Conservation (phyloP, 192 early-diverging fungal genomes). For the Cladochytrium replicatum region DNA sequence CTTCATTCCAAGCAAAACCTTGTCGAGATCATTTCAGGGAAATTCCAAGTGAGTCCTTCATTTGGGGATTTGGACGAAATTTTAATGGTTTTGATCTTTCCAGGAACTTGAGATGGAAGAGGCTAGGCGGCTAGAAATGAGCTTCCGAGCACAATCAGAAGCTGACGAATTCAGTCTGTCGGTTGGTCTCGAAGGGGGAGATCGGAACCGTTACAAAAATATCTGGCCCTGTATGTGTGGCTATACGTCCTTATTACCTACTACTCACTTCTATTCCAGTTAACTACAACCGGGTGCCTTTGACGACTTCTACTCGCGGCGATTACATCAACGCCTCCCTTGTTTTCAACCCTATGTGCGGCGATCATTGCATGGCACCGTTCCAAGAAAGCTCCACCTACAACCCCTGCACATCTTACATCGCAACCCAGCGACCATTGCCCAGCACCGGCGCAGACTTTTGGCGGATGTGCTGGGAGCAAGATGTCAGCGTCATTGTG, state of each 20-base stretch:
- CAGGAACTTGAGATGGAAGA: slow-evolving; percentile 30
- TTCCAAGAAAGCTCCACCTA: not conserved
- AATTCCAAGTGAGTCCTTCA: slow-evolving; percentile 5
- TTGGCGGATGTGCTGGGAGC: slow-evolving; percentile 74
- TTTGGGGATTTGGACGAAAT: slow-evolving; percentile 13
- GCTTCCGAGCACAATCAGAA: slow-evolving; percentile 19
- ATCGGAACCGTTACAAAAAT: slow-evolving; percentile 75
- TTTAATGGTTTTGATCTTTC: slow-evolving; percentile 18
- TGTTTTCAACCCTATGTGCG: not conserved
- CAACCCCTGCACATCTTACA: slow-evolving; percentile 36
- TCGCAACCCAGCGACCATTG: slow-evolving; percentile 82
- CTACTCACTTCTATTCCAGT: not conserved
- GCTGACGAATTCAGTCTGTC: slow-evolving; percentile 60
- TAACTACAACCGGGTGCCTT: slow-evolving; percentile 22
- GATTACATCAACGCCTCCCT: slow-evolving; percentile 37
- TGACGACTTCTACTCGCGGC: not conserved
- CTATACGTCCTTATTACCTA: not conserved
- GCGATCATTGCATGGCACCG: not conserved
- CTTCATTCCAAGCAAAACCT: slow-evolving; percentile 11
- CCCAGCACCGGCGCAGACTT: slow-evolving; percentile 60
- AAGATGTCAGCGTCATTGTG: slow-evolving; percentile 59
- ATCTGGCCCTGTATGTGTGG: slow-evolving; percentile 57
- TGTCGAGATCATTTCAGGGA: slow-evolving; percentile 3
- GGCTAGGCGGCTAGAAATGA: slow-evolving; percentile 52
- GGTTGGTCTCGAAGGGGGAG: slow-evolving; percentile 65